A percentile compares a stretch with the other conserved stretches of the same genome.
These are phyloP conservation scores for Globisporangium nunn DNA, from an alignment of 352 stramenopile species.

Conservation along the genomic window DNA sequence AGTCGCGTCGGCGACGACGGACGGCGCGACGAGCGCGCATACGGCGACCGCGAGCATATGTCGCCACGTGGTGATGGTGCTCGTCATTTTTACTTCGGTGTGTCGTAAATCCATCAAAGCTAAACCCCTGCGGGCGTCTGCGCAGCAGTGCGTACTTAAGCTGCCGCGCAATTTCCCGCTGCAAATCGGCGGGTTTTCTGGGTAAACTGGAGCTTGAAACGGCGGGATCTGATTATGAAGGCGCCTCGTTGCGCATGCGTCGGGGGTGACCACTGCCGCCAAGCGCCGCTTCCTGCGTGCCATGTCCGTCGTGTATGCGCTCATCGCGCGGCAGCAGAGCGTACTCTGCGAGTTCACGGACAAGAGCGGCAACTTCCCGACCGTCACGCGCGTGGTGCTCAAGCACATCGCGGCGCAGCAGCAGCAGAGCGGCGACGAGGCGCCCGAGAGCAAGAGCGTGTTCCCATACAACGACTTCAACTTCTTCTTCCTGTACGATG, in stretches of 20 bases:
- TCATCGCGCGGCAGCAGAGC: slow-evolving; percentile 64
- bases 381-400: slow-evolving; percentile 63
- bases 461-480: slow-evolving; percentile 76
- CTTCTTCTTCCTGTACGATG: slow-evolving; percentile 74
- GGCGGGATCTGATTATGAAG: not conserved
- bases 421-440: slow-evolving; percentile 32
- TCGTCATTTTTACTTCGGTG: not conserved
- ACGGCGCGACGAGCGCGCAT: not conserved
- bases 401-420: slow-evolving; percentile 49
- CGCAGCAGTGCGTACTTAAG: no score
- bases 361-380: slow-evolving; percentile 69
- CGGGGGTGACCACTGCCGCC: not conserved
- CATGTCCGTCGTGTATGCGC: slow-evolving; percentile 74
- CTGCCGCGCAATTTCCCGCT: no score
- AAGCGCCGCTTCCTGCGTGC: not conserved
- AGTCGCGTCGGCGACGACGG: not conserved
- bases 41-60: not conserved
- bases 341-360: slow-evolving; percentile 79
- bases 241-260: not conserved
- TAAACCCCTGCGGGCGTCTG: no score
- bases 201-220: no score
- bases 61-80: not conserved
- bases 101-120: not conserved
- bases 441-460: slow-evolving; percentile 36
- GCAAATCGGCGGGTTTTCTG: no score